phyloP scores from a whole-genome alignment of 495 filamentous ascomycete species.

The Lasiosphaeria hispida region DNA sequence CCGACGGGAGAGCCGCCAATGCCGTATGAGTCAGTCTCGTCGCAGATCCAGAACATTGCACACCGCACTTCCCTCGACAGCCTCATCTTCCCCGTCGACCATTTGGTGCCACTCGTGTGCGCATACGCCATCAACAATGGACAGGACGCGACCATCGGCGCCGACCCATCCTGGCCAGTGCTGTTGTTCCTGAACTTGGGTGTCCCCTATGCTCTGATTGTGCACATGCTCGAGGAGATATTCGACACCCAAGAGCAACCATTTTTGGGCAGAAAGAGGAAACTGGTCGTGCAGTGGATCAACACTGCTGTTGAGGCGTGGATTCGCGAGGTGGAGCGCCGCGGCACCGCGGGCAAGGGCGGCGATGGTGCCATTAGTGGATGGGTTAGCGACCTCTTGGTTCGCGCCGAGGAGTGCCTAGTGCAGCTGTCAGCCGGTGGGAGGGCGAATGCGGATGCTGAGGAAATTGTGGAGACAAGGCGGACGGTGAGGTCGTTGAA shows the following conservation, averaged over 20 bases:
- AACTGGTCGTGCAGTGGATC: slow-evolving; percentile 44
- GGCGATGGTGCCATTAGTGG: slow-evolving; percentile 32
- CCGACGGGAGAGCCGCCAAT: slow-evolving; percentile 38
- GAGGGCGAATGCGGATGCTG: slow-evolving; percentile 27
- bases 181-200: slow-evolving; percentile 74
- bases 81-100: slow-evolving; percentile 69
- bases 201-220: slow-evolving; percentile 70
- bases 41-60: slow-evolving; percentile 72
- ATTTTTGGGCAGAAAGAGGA: slow-evolving; percentile 61
- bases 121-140: slow-evolving; percentile 71
- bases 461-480: slow-evolving; percentile 28
- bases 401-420: slow-evolving; percentile 37
- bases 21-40: slow-evolving; percentile 77
- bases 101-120: slow-evolving; percentile 69
- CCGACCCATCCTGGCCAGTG: slow-evolving; percentile 71
- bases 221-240: slow-evolving; percentile 75
- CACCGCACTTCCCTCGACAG: slow-evolving; percentile 67
- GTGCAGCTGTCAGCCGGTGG: slow-evolving; percentile 20
- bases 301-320: slow-evolving; percentile 36
- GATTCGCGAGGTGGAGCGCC: slow-evolving; percentile 41
- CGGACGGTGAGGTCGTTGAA: slow-evolving; percentile 22
- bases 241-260: slow-evolving; percentile 82
- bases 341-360: slow-evolving; percentile 30
- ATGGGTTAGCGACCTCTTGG: slow-evolving; percentile 44
- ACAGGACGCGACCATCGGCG: slow-evolving; percentile 58